phyloP scores from a whole-genome alignment of 2,329 filamentous ascomycete genomes.

The Berkeleyomyces rouxiae region DNA sequence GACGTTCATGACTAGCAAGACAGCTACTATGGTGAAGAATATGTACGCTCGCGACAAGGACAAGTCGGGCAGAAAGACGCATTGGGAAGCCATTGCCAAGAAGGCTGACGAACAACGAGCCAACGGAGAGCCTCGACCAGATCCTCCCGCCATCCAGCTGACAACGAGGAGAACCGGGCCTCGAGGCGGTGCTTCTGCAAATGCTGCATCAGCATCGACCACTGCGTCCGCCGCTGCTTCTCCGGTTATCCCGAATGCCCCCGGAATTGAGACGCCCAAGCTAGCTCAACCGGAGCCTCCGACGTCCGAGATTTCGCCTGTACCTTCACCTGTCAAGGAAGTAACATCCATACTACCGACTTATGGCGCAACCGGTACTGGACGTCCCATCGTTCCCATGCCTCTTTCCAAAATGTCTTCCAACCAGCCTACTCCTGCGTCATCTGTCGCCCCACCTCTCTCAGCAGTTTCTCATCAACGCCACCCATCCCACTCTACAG shows the following conservation, averaged over 20 bases:
- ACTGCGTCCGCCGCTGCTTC: constrained; percentile 4
- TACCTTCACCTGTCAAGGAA: constrained; percentile 6
- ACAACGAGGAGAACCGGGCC: constrained; percentile 32
- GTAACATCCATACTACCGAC: not conserved
- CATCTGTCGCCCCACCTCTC: not conserved
- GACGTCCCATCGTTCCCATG: not conserved
- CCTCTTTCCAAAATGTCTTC: not conserved
- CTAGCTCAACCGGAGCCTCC: constrained; percentile 6
- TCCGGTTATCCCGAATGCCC: constrained; percentile 4
- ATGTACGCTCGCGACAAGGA: constrained; percentile 50
- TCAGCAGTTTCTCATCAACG: not conserved
- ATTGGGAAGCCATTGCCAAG: constrained; percentile 40
- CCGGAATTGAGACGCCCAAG: constrained; percentile 7
- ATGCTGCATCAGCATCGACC: constrained; percentile 17
- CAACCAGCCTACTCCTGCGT: not conserved
- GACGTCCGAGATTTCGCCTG: constrained; percentile 6
- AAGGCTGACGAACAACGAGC: constrained; percentile 41
- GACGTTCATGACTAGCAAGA: constrained; percentile 67
- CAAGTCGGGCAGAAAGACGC: constrained; percentile 32
- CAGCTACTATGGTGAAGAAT: constrained; percentile 69
- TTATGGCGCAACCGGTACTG: not conserved
- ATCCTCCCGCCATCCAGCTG: constrained; percentile 38
- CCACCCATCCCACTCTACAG: constrained; percentile 5
- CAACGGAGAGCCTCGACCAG: constrained; percentile 41
- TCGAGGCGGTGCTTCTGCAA: constrained; percentile 24